A percentile compares a stretch with the other conserved stretches of the same genome.
phyloP scores from a whole-genome alignment of 352 stramenopile species.

The Globisporangium abappressorium region DNA sequence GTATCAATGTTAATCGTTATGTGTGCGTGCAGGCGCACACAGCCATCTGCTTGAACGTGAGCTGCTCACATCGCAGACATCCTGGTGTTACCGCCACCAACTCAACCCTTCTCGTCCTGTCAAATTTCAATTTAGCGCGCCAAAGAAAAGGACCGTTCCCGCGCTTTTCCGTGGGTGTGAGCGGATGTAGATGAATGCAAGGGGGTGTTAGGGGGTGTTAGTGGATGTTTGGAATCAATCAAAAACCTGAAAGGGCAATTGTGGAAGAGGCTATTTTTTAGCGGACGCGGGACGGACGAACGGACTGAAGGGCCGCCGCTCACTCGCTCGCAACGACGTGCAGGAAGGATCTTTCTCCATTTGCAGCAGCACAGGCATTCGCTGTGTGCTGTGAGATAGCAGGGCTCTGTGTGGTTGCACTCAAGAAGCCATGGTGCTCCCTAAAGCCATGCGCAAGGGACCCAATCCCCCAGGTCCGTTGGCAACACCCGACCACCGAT shows the following conservation, averaged over 20 bases:
- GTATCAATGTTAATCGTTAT: background rate
- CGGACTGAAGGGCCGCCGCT: conserved; percentile 5
- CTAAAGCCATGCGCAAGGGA: conserved; percentile 9
- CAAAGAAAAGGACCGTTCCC: conserved; percentile 5
- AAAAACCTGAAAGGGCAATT: background rate
- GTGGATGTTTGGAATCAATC: background rate
- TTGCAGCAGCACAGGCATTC: background rate
- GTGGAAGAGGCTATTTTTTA: conserved; percentile 3
- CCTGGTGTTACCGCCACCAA: background rate
- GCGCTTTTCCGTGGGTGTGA: conserved; percentile 13
- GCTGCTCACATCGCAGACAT: background rate
- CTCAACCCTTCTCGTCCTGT: background rate
- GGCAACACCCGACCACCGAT: conserved; percentile 17
- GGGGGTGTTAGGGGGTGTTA: background rate
- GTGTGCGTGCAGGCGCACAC: background rate
- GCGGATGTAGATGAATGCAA: background rate
- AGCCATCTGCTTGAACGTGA: background rate
- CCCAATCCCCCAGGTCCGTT: background rate
- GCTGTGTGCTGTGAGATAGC: background rate
- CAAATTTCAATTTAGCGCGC: conserved; percentile 6
- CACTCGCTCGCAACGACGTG: conserved; percentile 1
- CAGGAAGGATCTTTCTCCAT: conserved; percentile 1
- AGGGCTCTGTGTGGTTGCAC: background rate
- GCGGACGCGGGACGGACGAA: conserved; percentile 1
- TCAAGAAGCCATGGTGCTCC: conserved; percentile 14